A percentile compares a stretch with the other conserved stretches of the same genome.
Evolutionary conservation across 148 eudicot species (phyloP).

Genomic region (Nyssa sinensis): DNA sequence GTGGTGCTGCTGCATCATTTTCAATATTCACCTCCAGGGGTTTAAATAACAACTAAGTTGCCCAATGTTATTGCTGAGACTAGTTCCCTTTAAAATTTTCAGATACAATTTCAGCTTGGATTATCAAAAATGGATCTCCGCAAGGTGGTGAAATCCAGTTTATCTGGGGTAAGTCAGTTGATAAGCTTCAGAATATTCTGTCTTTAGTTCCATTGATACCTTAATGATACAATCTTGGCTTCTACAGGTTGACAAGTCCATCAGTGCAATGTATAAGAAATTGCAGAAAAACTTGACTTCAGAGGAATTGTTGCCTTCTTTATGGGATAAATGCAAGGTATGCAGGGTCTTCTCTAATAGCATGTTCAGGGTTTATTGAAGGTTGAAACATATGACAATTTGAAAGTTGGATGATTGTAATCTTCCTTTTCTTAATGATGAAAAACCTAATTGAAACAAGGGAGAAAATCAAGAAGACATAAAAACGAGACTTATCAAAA

Average conservation of each 20-base stretch:
- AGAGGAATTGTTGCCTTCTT: constrained; percentile 84
- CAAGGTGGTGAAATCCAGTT: constrained; percentile 86
- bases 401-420: too few species aligned
- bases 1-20: not conserved
- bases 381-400: not conserved
- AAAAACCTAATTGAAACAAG: not conserved
- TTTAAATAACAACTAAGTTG: not conserved
- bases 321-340: constrained; percentile 99
- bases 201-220: constrained; percentile 4
- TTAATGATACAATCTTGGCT: constrained; percentile 1
- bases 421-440: not conserved
- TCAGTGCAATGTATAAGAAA: constrained; percentile 76
- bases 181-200: not conserved
- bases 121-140: constrained; percentile 82
- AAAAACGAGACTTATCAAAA: too few species aligned
- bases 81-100: constrained; percentile 16
- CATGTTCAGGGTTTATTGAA: constrained; percentile 5
- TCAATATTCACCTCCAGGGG: not conserved
- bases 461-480: too few species aligned
- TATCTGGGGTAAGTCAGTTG: constrained; percentile 69
- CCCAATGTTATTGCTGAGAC: not conserved
- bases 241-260: constrained; percentile 81
- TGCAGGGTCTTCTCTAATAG: constrained; percentile 6
- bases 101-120: constrained; percentile 94
- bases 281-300: constrained; percentile 84